These are phyloP conservation scores for Hortaea sp. DNA, from an alignment of 2,329 filamentous ascomycete species.

Conservation along the genomic window DNA sequence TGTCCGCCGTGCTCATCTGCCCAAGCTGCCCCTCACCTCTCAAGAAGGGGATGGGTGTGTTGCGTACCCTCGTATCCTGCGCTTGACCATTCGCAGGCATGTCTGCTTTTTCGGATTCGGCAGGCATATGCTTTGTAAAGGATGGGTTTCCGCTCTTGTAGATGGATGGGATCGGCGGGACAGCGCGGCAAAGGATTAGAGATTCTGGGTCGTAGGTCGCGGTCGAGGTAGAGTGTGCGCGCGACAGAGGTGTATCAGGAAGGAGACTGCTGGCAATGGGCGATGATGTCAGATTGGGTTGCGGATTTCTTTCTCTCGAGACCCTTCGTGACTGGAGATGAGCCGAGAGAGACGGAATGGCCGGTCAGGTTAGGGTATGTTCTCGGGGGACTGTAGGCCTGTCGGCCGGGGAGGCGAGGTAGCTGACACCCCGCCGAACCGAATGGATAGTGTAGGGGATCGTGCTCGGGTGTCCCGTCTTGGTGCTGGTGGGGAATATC, in stretches of 20 bases:
- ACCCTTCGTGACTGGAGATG: background rate
- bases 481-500: too few species aligned
- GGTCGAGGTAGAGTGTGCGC: background rate
- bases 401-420: too few species aligned
- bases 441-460: too few species aligned
- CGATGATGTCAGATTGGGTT: background rate
- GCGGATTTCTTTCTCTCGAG: background rate
- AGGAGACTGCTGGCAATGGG: background rate
- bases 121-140: background rate
- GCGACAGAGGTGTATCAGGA: background rate
- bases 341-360: background rate
- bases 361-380: too few species aligned
- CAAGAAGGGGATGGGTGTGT: background rate
- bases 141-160: background rate
- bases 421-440: too few species aligned
- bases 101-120: background rate
- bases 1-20: background rate
- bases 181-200: too few species aligned
- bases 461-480: too few species aligned
- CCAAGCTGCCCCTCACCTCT: background rate
- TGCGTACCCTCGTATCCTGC: background rate
- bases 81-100: conserved; percentile 4
- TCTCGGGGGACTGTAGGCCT: too few species aligned
- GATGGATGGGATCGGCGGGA: background rate
- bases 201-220: too few species aligned